Evolutionary conservation across 1,284 basidiomycete genomes (phyloP).

Genomic region (Acaromyces ingoldii): DNA sequence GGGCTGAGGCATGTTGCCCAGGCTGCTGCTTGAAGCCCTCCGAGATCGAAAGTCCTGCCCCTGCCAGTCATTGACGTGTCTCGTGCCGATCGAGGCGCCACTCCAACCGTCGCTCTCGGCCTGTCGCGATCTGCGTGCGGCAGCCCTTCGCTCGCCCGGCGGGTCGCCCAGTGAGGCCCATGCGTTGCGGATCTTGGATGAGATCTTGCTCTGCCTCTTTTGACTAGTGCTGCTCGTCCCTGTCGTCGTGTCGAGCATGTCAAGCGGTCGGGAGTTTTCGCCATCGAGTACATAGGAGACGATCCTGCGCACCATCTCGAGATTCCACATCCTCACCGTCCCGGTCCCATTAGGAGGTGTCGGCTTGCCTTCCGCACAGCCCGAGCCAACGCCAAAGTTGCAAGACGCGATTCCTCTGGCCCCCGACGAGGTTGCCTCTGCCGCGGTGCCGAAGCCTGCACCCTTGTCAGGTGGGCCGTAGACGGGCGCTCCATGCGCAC

Average conservation of each 20-base stretch:
- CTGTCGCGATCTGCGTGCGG: constrained; percentile 3
- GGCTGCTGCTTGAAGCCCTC: too few relatives aligned
- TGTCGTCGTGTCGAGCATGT: constrained; percentile 11
- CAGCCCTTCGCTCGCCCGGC: constrained; percentile 4
- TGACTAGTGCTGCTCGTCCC: not conserved
- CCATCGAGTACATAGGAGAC: constrained; percentile 25
- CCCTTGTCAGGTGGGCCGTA: too few relatives aligned
- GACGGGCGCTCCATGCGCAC: too few relatives aligned
- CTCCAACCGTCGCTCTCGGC: not conserved
- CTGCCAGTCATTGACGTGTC: too few relatives aligned
- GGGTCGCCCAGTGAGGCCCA: constrained; percentile 15
- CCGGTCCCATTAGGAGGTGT: constrained; percentile 27
- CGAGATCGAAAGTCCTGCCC: too few relatives aligned
- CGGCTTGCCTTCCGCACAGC: constrained; percentile 23
- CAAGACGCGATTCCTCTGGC: constrained; percentile 19
- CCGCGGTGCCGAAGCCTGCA: too few relatives aligned
- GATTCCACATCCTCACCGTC: constrained; percentile 34
- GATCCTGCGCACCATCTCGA: constrained; percentile 29
- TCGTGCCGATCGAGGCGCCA: too few relatives aligned
- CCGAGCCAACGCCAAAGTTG: constrained; percentile 26
- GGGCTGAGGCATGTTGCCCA: too few relatives aligned
- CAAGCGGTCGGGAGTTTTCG: constrained; percentile 12
- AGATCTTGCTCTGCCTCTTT: constrained; percentile 12
- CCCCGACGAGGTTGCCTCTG: not conserved
- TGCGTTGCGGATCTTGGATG: constrained; percentile 22